Evolutionary conservation across 495 filamentous ascomycete species (phyloP).

Genomic region (Thermothielavioides terrestris): DNA sequence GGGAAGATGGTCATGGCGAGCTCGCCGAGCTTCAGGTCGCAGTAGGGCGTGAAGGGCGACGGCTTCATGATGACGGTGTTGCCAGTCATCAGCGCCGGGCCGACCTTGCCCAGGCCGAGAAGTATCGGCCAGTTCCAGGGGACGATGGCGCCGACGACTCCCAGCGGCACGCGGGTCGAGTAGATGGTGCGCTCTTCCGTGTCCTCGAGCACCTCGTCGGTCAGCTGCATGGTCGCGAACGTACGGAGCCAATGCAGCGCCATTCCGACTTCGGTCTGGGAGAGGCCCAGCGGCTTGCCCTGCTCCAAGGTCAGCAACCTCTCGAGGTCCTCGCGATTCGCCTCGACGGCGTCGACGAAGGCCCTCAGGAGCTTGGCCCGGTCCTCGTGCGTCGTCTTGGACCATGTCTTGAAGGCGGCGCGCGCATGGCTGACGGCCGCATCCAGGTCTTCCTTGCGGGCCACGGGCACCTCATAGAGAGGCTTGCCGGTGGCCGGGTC

Average conservation of each 20-base stretch:
- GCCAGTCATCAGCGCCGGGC: conserved; percentile 45
- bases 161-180: conserved; percentile 32
- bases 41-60: conserved; percentile 56
- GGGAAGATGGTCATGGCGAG: conserved; percentile 52
- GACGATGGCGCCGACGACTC: conserved; percentile 43
- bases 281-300: conserved; percentile 9
- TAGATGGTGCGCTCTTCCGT: conserved; percentile 9
- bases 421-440: conserved; percentile 33
- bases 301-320: conserved; percentile 23
- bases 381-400: conserved; percentile 20
- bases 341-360: conserved; percentile 33
- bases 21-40: conserved; percentile 55
- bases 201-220: conserved; percentile 28
- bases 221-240: neutral
- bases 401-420: conserved; percentile 35
- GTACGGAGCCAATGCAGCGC: neutral
- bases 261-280: conserved; percentile 24
- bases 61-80: conserved; percentile 57
- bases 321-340: conserved; percentile 22
- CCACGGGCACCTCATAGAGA: conserved; percentile 32
- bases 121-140: conserved; percentile 58
- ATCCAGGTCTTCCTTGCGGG: conserved; percentile 33
- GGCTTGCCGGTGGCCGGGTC: conserved; percentile 33
- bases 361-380: conserved; percentile 43
- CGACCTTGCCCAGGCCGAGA: conserved; percentile 46